Evolutionary conservation across 371 early-diverging fungal genomes (phyloP).

Genomic region (Dentiscutata heterogama): DNA sequence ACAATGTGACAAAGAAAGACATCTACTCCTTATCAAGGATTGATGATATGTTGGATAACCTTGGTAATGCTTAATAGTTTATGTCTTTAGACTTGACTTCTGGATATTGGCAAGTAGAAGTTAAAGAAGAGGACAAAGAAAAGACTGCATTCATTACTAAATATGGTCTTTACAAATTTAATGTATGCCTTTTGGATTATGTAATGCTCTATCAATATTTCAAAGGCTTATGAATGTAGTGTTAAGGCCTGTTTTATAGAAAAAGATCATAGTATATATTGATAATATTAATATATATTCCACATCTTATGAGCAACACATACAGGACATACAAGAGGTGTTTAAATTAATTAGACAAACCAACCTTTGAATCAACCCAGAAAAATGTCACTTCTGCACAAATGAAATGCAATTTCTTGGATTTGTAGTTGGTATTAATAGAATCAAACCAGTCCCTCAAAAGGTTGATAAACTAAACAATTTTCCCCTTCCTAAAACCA

Average conservation of each 20-base stretch:
- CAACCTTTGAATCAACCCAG: not conserved
- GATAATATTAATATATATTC: conserved; percentile 52
- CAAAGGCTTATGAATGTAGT: conserved; percentile 55
- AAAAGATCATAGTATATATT: conserved; percentile 49
- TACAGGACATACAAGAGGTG: conserved; percentile 14
- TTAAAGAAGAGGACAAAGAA: conserved; percentile 33
- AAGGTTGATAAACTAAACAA: not conserved
- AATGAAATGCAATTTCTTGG: conserved; percentile 14
- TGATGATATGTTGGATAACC: not conserved
- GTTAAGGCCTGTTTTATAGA: conserved; percentile 32
- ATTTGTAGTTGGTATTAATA: conserved; percentile 7
- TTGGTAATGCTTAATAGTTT: not conserved
- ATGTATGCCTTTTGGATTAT: not conserved
- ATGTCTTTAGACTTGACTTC: not conserved
- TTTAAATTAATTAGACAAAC: not conserved
- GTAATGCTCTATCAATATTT: conserved; percentile 35
- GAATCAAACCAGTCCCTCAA: conserved; percentile 39
- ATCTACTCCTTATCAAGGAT: not conserved
- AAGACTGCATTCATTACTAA: not conserved
- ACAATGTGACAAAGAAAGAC: not conserved
- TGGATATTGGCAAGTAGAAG: conserved; percentile 39
- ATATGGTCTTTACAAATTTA: not conserved
- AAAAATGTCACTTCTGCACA: conserved; percentile 34
- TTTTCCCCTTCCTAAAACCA: conserved; percentile 45
- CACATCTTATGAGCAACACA: not conserved